Evolutionary conservation across 148 eudicot genomes (phyloP).

Genomic region (Dianthus caryophyllus): DNA sequence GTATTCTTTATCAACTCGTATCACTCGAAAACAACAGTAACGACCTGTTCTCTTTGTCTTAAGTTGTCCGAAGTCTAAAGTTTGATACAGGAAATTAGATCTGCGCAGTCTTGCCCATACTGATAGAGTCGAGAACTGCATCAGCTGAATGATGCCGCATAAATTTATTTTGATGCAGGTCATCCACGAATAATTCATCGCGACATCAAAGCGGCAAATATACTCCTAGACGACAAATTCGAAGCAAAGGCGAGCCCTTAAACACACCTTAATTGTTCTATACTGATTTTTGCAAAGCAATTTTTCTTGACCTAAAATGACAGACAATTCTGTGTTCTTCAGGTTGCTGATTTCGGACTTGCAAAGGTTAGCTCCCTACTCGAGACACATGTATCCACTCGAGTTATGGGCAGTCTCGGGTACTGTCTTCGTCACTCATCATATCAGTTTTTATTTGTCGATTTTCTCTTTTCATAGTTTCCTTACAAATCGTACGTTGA

Average conservation of each 20-base stretch:
- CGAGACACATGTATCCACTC: slow-evolving; percentile 66
- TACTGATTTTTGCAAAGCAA: neutral
- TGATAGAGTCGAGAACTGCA: too few relatives aligned
- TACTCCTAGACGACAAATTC: slow-evolving; percentile 51
- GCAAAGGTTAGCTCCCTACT: slow-evolving; percentile 57
- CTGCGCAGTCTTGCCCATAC: too few relatives aligned
- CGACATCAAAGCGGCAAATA: slow-evolving; percentile 69
- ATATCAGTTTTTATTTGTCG: neutral
- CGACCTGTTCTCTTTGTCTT: too few relatives aligned
- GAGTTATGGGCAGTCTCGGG: slow-evolving; percentile 85
- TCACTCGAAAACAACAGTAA: neutral
- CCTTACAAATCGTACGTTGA: neutral
- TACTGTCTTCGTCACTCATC: slow-evolving; percentile 12
- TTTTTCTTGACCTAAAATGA: neutral
- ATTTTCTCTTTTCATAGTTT: neutral
- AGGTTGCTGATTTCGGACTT: slow-evolving; percentile 91
- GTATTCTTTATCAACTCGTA: slow-evolving; percentile 12
- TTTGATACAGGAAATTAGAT: too few relatives aligned
- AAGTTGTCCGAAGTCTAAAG: too few relatives aligned
- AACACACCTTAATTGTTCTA: neutral
- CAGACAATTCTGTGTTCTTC: slow-evolving; percentile 11
- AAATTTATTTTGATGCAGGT: slow-evolving; percentile 32
- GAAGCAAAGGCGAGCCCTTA: slow-evolving; percentile 64
- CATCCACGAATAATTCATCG: slow-evolving; percentile 67
- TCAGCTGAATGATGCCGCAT: too few relatives aligned